Evolutionary conservation across 768 basidiomycete genomes (phyloP), one percentile per base, ranked within the genome.

Genomic region (Lentinula edodes): DNA sequence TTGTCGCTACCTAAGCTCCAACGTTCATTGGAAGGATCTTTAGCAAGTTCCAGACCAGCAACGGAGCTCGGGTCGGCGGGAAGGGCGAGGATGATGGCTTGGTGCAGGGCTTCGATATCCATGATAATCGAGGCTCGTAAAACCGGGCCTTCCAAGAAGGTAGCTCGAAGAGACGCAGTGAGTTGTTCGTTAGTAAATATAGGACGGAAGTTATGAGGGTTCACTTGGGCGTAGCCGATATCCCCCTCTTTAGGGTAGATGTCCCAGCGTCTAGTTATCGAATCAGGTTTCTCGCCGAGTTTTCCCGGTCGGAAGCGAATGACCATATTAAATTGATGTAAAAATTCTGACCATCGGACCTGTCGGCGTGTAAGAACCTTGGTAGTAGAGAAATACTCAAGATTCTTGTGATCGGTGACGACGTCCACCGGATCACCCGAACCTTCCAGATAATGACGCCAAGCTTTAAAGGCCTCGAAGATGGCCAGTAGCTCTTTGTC

Each of bases 211-310:
- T 71, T 70, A 8, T 67, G 65, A 7, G 65, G 66, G 58, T 71
- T 71, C 18, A 64, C 67, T 16, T 12, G 15, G 51, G 65, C 53
- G 52, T 64, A 70, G 65, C 62, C 68, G 41, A 48, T 68, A 66
- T 71, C 64, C 65, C 67, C 68, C 65, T 62, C 66, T 70, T 72
- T 69, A 9, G 61, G 64, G 59, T 70, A 67, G 65, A 69, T 61
- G 53, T 71, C 71, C 65, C 62, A 66, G 13, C 67, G 45, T 65
- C 67, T 54, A 57, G 71, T 70, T 3, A 72, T 61, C 2, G 70
- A 64, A 53, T 72, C 68, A 2, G 67, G 67, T 58, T 68, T 67
- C 13, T 41, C 45, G 2, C 67, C 66, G 13, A 69, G 62, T n/a
- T 45, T 36, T n/a, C 66, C 63, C 16, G 64, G 50, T 1, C 12